Evolutionary conservation across 2,329 filamentous ascomycete genomes (phyloP), one percentile per base, ranked within the genome.

Genomic region (Penicillium sp.): DNA sequence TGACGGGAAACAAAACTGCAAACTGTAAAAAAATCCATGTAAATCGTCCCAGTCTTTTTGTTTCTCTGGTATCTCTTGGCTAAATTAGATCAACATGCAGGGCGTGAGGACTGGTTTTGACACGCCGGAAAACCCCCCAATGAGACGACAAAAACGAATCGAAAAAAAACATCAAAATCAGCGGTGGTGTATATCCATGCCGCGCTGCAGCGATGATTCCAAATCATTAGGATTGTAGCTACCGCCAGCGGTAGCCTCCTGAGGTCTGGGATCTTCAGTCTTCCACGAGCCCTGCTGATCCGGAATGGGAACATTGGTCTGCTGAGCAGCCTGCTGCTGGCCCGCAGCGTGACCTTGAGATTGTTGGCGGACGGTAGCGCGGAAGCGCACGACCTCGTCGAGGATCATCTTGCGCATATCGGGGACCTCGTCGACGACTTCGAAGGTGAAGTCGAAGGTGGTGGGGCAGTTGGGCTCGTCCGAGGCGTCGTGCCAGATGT

Each of bases 391-490:
- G 45, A 99, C 94, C 75, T 99, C 94, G n/a, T 93, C 88, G 55
- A 97, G 81, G 61, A 99, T 99, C 90, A 97, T 95, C 75, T 88
- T 87, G 72, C 94, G 90, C 92, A 99, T 97, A 65, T 97, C 90
- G 21, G 81, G 83, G 18, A 99, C 92, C 42, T 97, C 94, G 49
- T 99, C 93, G 38, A 97, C 86, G n/a, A 96, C 87, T 74, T 99
- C 94, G 69, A 99, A 99, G 72, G 93, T 89, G 79, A 99, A 99
- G 80, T 99, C 92, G 77, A 99, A 99, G 16, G 91, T 92, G 14
- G 88, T 90, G 0, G 92, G 92, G 79, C 93, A 97, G 61, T 88
- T 85, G 18, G 94, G 94, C 79, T 99, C 94, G 76, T 99, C 94
- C 4, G 89, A 92, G 48, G 92, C 90, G 67, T 99, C 94, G 79